Conservation (phyloP, 768 basidiomycete genomes). For the Chalciporus sphaerocephalus region DNA sequence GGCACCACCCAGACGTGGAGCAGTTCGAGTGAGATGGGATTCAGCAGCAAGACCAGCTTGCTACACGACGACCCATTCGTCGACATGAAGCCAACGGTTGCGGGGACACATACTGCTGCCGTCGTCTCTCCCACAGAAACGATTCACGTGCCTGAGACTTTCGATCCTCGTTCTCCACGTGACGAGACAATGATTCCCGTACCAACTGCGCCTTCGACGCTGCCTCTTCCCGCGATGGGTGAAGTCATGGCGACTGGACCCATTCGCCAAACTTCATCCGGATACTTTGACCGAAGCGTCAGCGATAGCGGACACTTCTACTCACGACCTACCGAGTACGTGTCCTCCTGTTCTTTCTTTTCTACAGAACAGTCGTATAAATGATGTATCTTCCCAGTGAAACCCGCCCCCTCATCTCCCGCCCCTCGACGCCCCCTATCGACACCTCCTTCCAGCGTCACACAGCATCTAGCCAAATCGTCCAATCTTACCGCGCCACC, state of each 20-base stretch:
- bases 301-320: constrained; percentile 14
- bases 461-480: constrained; percentile 22
- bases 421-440: constrained; percentile 29
- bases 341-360: no score
- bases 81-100: constrained; percentile 15
- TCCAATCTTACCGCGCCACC: constrained; percentile 19
- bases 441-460: constrained; percentile 20
- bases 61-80: constrained; percentile 26
- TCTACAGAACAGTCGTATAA: neutral
- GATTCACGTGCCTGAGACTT: constrained; percentile 27
- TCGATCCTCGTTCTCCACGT: constrained; percentile 31
- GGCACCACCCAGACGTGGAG: constrained; percentile 34
- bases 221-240: constrained; percentile 33
- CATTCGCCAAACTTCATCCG: constrained; percentile 14
- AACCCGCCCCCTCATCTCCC: constrained; percentile 47
- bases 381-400: constrained; percentile 46
- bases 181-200: constrained; percentile 26
- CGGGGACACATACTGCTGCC: constrained; percentile 10
- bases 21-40: constrained; percentile 20
- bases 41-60: constrained; percentile 15
- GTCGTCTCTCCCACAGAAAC: constrained; percentile 26
- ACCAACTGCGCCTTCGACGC: constrained; percentile 21
- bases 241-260: constrained; percentile 29
- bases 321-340: constrained; percentile 25
- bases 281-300: constrained; percentile 14